These are phyloP conservation scores for Sordaria brevicollis DNA, from an alignment of 495 filamentous ascomycete genomes.

Conservation along the genomic window DNA sequence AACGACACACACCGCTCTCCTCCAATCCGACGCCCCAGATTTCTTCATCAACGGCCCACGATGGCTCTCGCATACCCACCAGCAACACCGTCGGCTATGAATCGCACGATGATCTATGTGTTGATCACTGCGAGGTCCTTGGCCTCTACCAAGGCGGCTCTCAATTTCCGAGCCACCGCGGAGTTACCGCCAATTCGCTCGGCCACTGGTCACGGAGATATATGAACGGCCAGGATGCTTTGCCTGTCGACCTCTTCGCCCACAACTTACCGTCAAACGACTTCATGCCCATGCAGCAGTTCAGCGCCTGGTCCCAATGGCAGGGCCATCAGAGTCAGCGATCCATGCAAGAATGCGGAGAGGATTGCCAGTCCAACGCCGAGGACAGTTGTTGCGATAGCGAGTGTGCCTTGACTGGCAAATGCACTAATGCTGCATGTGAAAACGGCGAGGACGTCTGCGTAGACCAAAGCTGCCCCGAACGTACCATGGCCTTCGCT, in stretches of 20 bases:
- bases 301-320: neutral
- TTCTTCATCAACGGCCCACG: slow-evolving; percentile 13
- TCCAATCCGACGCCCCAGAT: neutral
- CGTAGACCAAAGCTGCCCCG: slow-evolving; percentile 24
- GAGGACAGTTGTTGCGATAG: slow-evolving; percentile 23
- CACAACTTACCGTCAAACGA: neutral
- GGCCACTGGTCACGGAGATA: neutral
- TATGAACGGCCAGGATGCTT: neutral
- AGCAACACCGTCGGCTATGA: slow-evolving; percentile 4
- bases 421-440: slow-evolving; percentile 21
- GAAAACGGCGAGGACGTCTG: slow-evolving; percentile 23
- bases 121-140: slow-evolving; percentile 26
- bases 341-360: slow-evolving; percentile 15
- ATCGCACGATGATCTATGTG: slow-evolving; percentile 33
- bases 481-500: slow-evolving; percentile 4
- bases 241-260: neutral
- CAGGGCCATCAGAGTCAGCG: neutral
- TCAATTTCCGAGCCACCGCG: slow-evolving; percentile 20
- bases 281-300: neutral
- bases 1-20: neutral
- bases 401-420: slow-evolving; percentile 29
- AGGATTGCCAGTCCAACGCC: slow-evolving; percentile 19
- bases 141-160: slow-evolving; percentile 23
- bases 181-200: slow-evolving; percentile 1
- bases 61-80: slow-evolving; percentile 2